phyloP scores from a whole-genome alignment of 495 filamentous ascomycete genomes.

The Aspergillus coremiiformis region DNA sequence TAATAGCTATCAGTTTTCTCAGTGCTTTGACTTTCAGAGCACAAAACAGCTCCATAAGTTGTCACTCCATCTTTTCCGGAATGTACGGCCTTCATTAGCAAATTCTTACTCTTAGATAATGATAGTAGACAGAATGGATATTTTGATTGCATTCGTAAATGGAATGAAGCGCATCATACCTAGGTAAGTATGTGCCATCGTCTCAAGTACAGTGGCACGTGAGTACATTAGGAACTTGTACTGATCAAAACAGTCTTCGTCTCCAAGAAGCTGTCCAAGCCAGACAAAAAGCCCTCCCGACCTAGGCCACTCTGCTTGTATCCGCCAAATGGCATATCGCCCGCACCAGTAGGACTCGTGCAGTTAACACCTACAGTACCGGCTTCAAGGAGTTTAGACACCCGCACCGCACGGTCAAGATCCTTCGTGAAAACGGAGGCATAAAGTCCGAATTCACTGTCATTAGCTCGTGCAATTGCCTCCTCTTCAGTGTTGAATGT shows the following conservation, averaged over 20 bases:
- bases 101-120: no score
- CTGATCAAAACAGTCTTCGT: conserved; percentile 39
- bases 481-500: conserved; percentile 78
- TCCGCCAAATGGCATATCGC: conserved; percentile 73
- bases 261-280: conserved; percentile 44
- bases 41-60: no score
- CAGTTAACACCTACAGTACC: conserved; percentile 86
- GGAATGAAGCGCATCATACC: no score
- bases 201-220: background rate
- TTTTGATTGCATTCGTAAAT: no score
- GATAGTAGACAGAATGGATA: no score
- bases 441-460: conserved; percentile 77
- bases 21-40: no score
- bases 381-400: conserved; percentile 28
- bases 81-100: no score
- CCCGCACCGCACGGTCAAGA: conserved; percentile 43
- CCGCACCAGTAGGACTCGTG: conserved; percentile 50
- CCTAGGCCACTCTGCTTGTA: conserved; percentile 91
- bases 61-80: no score
- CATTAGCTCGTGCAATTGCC: conserved; percentile 70
- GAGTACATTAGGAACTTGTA: conserved; percentile 4
- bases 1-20: background rate
- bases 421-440: conserved; percentile 76
- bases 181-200: no score
- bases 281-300: conserved; percentile 46